Base-by-base conservation (phyloP, 1,284 basidiomycete species). In the Erythrobasidium hasegawianum region DNA sequence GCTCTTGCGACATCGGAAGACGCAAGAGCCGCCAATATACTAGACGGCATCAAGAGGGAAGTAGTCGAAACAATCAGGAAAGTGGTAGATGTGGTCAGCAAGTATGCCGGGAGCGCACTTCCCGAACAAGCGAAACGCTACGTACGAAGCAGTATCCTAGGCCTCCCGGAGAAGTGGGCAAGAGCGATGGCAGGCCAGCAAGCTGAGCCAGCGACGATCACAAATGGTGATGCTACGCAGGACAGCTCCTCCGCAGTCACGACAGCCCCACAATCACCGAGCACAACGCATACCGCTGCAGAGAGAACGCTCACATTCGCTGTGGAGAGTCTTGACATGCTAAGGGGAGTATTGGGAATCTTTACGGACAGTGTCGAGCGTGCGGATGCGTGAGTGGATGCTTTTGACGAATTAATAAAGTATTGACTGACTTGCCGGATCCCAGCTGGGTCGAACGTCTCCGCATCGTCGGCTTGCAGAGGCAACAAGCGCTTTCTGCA, bases 261-360 rank as follows among this genome's bases (percentile, higher is more conserved):
- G 45, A 4, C 45, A 18, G 24, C 57, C 52, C 16, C 18, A 39
- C 57, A 64, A 27, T 60, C 55, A 14, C 65, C 68, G 18, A 71
- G 71, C 4, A 71, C 69, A 10, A 82, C 83, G 0, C 81, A 74
- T 52, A 69, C 85, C 26, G 88, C 90, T 14, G 89, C 91, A 10
- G 87, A 89, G 75, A 81, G 87, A 56, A 86, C 95, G 40, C 75
- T 95, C 72, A 86, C 86, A 10, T 84, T 95, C 10, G 90, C 91
- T 18, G 89, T 88, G 24, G 92, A 95, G 79, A 90, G 88, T 74
- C 77, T 95, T 76, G 90, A 94, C 75, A 93, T 94, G 87, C 85
- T 95, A 80, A 82, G 87, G 41, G 86, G 88, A 40, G 89, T 94
- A 22, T 90, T 89, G 9, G 83, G 84, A 1, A 89, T 94, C 20